These are phyloP conservation scores for Xylaria sp. DNA, from an alignment of 2,329 filamentous ascomycete genomes.

Conservation along the genomic window DNA sequence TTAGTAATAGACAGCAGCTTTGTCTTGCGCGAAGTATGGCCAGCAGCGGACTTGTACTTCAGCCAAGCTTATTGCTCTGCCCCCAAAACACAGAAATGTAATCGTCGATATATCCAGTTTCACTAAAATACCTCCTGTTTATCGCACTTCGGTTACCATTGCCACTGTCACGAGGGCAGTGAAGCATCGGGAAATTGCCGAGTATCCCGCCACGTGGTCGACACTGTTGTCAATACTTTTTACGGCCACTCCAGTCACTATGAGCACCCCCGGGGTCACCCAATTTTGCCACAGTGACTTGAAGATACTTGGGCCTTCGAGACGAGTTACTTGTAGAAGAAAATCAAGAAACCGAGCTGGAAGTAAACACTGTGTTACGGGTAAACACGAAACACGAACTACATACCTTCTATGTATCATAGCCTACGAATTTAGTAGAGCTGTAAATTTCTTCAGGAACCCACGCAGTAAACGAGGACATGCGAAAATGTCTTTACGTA, in stretches of 20 bases:
- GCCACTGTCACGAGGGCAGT: not conserved
- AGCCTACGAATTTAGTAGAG: not conserved
- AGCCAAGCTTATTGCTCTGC: not conserved
- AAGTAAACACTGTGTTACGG: constrained; percentile 2
- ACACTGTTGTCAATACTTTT: not conserved
- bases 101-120: not conserved
- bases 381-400: not conserved
- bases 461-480: not conserved
- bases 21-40: not conserved
- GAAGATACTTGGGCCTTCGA: not conserved
- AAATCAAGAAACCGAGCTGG: not conserved
- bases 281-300: not conserved
- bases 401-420: not conserved
- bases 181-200: not conserved
- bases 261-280: not conserved
- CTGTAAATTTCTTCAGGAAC: not conserved
- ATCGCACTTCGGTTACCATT: not conserved
- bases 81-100: not conserved
- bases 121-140: not conserved
- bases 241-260: not conserved
- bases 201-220: constrained; percentile 9
- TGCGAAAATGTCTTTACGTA: not conserved
- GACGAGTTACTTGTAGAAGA: not conserved
- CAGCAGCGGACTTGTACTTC: constrained; percentile 3
- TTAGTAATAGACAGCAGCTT: not conserved